These are phyloP conservation scores for Thalia dealbata DNA, from an alignment of 176 grass and related monocot genomes.

Conservation along the genomic window DNA sequence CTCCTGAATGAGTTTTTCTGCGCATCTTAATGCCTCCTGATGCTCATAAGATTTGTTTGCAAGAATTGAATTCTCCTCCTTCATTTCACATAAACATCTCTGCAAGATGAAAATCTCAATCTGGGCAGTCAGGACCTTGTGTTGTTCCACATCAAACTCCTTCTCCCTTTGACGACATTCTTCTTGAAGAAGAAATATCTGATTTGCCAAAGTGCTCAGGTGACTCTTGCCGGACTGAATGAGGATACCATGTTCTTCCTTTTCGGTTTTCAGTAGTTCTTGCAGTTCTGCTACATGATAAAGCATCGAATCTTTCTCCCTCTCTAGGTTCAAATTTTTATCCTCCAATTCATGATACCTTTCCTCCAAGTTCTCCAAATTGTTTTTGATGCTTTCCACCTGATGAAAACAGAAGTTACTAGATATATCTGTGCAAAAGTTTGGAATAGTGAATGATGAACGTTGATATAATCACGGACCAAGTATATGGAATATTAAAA, in stretches of 20 bases:
- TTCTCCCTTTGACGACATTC: constrained; percentile 38
- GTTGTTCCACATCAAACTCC: constrained; percentile 54
- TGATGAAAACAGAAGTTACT: constrained; percentile 24
- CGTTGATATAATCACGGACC: background rate
- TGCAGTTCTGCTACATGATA: constrained; percentile 43
- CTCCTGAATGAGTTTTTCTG: background rate
- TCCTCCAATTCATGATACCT: constrained; percentile 57
- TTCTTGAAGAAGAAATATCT: constrained; percentile 41
- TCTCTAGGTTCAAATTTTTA: constrained; percentile 44
- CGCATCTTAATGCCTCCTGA: constrained; percentile 14
- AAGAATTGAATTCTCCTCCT: constrained; percentile 42
- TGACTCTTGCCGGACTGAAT: constrained; percentile 30
- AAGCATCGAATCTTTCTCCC: constrained; percentile 38
- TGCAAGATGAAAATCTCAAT: constrained; percentile 71
- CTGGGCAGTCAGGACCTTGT: constrained; percentile 47
- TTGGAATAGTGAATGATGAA: background rate
- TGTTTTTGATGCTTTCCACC: constrained; percentile 49
- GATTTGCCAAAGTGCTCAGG: constrained; percentile 3
- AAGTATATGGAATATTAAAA: background rate
- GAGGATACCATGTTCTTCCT: constrained; percentile 29
- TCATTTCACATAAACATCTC: constrained; percentile 61
- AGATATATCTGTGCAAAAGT: background rate
- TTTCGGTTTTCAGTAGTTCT: constrained; percentile 43
- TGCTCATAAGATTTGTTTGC: constrained; percentile 27
- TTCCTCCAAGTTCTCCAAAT: constrained; percentile 49